Evolutionary conservation across 1,284 basidiomycete genomes (phyloP), one percentile per base, ranked within the genome.

Genomic region (Ustilago bromivora): DNA sequence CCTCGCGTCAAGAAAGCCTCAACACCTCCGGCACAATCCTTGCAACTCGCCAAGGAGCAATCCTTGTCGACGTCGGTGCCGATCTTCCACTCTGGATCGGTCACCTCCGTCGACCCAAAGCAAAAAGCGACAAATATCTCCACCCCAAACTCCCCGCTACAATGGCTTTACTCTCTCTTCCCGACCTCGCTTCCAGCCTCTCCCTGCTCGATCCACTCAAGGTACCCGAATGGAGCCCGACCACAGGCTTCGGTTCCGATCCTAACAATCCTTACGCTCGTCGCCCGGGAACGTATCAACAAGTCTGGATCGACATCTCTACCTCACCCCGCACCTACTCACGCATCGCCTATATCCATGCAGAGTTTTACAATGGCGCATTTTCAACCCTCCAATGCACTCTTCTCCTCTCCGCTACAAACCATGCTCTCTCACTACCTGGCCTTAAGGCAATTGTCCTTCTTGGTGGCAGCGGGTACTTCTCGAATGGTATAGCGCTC

Each of bases 361-460:
- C 87, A 75, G 86, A 88, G 68, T 88, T 88, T 66, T 88, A 88
- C 71, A 88, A 89, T 64, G 88, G 88, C 13, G 88, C 88, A 2
- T 87, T 85, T 59, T 87, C 87, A 11, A 88, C 88, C 4, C 71
- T 80, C 6, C 87, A 88, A 52, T 88, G 87, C 67, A 79, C 86
- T 61, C 81, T 82, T 28, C 81, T 88, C 8, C 80, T 88, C 19
- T 66, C 73, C 9, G 87, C 87, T 1, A 79, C 88, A 10, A 81
- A 84, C 51, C 87, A 87, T 85, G 84, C 87, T 9, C 82, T 85
- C 4, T 78, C 80, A 2, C 78, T 86, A 11, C 85, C 85, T 1
- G 76, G 82, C 10, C 83, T 88, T 66, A 86, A 83, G 57, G 74
- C 87, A 0, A 69, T 88, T 32, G 86, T 85, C 17, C 78, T 88